A percentile compares a stretch with the other conserved stretches of the same genome.
Evolutionary conservation across 164 flowering plant genomes (phyloP).

Genomic region (Piper betle): DNA sequence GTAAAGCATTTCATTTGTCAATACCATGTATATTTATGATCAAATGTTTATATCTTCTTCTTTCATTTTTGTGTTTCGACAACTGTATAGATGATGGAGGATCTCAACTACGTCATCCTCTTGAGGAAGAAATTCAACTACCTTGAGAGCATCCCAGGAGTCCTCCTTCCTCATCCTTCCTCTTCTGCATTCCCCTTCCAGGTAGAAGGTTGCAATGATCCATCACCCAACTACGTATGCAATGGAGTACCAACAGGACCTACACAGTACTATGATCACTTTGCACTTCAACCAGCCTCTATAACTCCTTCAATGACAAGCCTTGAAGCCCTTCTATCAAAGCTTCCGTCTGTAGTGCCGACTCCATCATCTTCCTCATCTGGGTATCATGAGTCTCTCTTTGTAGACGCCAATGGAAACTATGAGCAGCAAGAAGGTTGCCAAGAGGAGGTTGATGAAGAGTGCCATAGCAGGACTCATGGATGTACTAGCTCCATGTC

Average conservation of each 20-base stretch:
- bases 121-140: conserved; percentile 70
- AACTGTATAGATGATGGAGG: too few relatives aligned
- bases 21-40: too few relatives aligned
- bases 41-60: too few relatives aligned
- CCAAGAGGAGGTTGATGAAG: conserved; percentile 41
- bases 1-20: too few relatives aligned
- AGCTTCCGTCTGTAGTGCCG: conserved; percentile 85
- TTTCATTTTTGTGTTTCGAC: too few relatives aligned
- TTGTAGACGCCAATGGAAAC: conserved; percentile 21
- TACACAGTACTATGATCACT: conserved; percentile 22
- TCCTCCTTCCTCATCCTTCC: conserved; percentile 87
- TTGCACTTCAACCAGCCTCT: conserved; percentile 26
- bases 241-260: conserved; percentile 1
- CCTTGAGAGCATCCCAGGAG: conserved; percentile 95
- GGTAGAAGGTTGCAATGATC: conserved; percentile 19
- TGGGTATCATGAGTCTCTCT: conserved; percentile 14
- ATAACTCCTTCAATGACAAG: conserved; percentile 95
- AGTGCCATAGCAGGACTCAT: conserved; percentile 21
- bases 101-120: conserved; percentile 60
- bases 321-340: conserved; percentile 88
- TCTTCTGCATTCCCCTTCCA: conserved; percentile 55
- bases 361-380: conserved; percentile 17
- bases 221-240: conserved; percentile 1
- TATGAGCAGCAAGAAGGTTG: conserved; percentile 22
- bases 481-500: conserved; percentile 30